Evolutionary conservation across 306 rosid species (phyloP).

Genomic region (Vigna trinervia): DNA sequence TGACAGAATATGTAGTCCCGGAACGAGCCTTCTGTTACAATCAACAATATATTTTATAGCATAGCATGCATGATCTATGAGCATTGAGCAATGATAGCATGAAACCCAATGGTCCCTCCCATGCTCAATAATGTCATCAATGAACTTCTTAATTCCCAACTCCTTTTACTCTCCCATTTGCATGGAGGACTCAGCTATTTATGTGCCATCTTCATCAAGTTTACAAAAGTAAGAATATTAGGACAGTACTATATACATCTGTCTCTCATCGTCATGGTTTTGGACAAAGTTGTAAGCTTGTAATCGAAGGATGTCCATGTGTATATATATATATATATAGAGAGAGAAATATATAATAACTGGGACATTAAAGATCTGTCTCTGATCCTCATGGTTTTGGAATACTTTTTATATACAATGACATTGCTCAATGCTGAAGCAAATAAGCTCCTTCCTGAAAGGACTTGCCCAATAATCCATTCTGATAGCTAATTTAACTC

Average conservation of each 20-base stretch:
- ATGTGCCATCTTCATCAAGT: no score
- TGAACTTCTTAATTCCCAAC: not conserved
- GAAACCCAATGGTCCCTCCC: not conserved
- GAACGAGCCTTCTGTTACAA: not conserved
- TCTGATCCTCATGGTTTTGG: not conserved
- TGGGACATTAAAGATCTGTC: not conserved
- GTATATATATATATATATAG: no score
- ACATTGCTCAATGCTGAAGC: not conserved
- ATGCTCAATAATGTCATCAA: not conserved
- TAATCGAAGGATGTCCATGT: no score
- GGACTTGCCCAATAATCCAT: not conserved
- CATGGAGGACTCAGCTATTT: not conserved
- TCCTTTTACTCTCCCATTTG: constrained; percentile 1
- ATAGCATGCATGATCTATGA: not conserved
- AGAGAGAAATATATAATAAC: no score
- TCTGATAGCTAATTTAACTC: not conserved
- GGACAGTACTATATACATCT: not conserved
- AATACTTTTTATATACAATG: not conserved
- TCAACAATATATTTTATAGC: not conserved
- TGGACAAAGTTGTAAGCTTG: no score
- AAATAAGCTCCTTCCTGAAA: not conserved
- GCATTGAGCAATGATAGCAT: not conserved
- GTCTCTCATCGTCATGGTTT: no score
- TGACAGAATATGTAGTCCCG: not conserved
- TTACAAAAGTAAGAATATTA: no score